phyloP scores from a whole-genome alignment of 441 rosid genomes.

The Eutrema salsugineum region DNA sequence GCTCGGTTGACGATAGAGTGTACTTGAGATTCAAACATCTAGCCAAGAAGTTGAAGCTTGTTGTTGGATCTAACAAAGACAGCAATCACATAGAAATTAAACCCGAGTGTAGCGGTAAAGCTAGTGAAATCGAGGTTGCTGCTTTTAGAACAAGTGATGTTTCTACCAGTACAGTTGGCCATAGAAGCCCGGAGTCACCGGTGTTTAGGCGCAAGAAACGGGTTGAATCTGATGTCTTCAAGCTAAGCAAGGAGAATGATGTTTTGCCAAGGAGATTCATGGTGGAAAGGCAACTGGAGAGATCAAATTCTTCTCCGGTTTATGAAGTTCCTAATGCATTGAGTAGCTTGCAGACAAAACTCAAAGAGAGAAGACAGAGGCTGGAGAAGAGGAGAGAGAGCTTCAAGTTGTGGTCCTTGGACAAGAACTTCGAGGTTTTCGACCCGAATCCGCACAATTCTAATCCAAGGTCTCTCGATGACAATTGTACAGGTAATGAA shows the following conservation, averaged over 20 bases:
- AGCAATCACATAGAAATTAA: background rate
- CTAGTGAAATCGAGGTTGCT: constrained; percentile 19
- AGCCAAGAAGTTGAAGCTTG: constrained; percentile 59
- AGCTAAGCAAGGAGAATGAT: constrained; percentile 32
- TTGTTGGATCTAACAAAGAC: constrained; percentile 44
- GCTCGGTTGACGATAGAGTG: constrained; percentile 36
- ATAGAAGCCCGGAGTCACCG: constrained; percentile 30
- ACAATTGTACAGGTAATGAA: background rate
- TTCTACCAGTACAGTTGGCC: constrained; percentile 29
- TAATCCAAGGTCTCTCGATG: background rate
- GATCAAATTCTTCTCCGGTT: constrained; percentile 38
- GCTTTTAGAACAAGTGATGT: constrained; percentile 17
- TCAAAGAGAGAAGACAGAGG: constrained; percentile 33
- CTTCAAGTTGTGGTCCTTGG: constrained; percentile 34
- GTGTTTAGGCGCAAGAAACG: constrained; percentile 30
- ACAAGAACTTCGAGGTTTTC: constrained; percentile 33
- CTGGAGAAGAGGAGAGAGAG: constrained; percentile 33
- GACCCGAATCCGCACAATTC: constrained; percentile 11
- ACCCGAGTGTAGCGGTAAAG: constrained; percentile 30
- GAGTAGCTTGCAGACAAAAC: constrained; percentile 35
- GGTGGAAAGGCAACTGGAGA: constrained; percentile 34
- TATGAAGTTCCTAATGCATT: constrained; percentile 36
- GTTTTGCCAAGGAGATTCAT: constrained; percentile 33
- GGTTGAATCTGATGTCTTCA: constrained; percentile 33
- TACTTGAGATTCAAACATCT: constrained; percentile 48